phyloP scores from a whole-genome alignment of 163 green algal genomes.

The Scenedesmus sp. region DNA sequence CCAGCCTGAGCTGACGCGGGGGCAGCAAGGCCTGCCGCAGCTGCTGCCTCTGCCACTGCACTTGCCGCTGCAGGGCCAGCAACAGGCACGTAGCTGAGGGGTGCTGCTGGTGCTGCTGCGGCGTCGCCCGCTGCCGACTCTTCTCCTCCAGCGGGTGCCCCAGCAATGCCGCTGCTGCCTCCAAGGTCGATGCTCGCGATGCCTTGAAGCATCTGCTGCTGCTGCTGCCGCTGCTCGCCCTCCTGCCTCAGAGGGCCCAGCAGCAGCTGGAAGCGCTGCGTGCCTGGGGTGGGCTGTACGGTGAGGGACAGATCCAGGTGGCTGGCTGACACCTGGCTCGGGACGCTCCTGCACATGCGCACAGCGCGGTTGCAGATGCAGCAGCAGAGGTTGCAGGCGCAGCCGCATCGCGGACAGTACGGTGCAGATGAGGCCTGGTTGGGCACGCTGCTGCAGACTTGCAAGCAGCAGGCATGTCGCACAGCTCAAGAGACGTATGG shows the following conservation, averaged over 20 bases:
- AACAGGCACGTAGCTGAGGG: neutral
- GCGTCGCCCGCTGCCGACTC: neutral
- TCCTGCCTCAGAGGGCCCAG: conserved; percentile 39
- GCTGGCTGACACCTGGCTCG: conserved; percentile 44
- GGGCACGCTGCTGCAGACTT: neutral
- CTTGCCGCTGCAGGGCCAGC: neutral
- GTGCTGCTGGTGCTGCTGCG: neutral
- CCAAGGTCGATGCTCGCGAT: neutral
- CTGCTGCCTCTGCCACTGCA: conserved; percentile 19
- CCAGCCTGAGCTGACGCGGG: neutral
- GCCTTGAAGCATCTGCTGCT: neutral
- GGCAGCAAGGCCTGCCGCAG: neutral
- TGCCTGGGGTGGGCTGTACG: conserved; percentile 12
- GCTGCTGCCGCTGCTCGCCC: conserved; percentile 29
- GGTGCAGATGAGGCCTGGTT: no score
- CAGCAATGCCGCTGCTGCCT: neutral
- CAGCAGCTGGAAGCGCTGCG: conserved; percentile 41
- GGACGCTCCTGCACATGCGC: conserved; percentile 23
- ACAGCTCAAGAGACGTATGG: no score
- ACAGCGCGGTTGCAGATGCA: neutral
- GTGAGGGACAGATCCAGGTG: conserved; percentile 47
- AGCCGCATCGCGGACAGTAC: no score
- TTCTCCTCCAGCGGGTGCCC: neutral
- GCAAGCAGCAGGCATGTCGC: neutral
- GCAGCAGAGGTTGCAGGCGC: no score